phyloP scores from a whole-genome alignment of 2,329 filamentous ascomycete genomes.

The Clonostachys sp. region DNA sequence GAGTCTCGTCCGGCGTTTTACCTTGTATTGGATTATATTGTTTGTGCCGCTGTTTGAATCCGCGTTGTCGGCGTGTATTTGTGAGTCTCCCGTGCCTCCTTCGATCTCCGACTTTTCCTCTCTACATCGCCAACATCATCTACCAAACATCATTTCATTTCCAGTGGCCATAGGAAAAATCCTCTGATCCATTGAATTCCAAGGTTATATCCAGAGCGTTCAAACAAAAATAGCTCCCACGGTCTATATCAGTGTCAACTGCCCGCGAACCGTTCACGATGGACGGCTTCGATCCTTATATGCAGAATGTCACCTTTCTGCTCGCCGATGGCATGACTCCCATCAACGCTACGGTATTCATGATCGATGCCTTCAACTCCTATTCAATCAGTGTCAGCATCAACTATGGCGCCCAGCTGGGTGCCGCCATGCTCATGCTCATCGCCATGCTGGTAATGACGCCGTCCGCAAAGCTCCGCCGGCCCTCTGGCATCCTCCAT shows the following conservation, averaged over 20 bases:
- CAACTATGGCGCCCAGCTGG: slow-evolving; percentile 68
- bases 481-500: slow-evolving; percentile 64
- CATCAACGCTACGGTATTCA: slow-evolving; percentile 21
- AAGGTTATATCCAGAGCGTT: no score
- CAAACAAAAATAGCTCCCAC: no score
- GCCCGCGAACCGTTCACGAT: slow-evolving; percentile 6
- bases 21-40: no score
- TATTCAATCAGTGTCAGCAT: slow-evolving; percentile 36
- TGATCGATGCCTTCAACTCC: slow-evolving; percentile 23
- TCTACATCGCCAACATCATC: no score
- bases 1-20: no score
- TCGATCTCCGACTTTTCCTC: no score
- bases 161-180: no score
- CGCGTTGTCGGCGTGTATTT: no score
- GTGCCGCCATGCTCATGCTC: slow-evolving; percentile 61
- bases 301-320: slow-evolving; percentile 28
- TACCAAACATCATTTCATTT: no score
- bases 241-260: neutral
- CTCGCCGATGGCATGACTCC: slow-evolving; percentile 19
- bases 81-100: no score
- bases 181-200: no score
- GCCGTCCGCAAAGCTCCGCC: slow-evolving; percentile 57
- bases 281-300: slow-evolving; percentile 23
- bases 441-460: slow-evolving; percentile 65
- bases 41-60: no score